Evolutionary conservation across 2,329 filamentous ascomycete species (phyloP).

Genomic region (Fusarium albidum): DNA sequence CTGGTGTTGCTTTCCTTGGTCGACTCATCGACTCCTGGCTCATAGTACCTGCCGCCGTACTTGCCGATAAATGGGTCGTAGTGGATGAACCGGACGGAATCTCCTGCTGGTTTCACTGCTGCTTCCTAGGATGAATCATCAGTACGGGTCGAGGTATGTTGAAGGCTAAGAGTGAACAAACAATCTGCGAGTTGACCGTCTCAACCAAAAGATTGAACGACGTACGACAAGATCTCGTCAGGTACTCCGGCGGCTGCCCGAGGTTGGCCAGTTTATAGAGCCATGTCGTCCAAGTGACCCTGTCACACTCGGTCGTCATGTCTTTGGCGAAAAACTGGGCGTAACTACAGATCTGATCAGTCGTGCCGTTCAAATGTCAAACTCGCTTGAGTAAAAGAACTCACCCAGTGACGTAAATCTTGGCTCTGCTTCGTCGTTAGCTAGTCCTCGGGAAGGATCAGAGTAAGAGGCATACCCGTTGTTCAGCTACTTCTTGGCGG

Average conservation of each 20-base stretch:
- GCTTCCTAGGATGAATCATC: not conserved
- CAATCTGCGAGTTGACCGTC: not conserved
- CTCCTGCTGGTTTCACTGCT: slow-evolving; percentile 6
- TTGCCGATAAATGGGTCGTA: slow-evolving; percentile 3
- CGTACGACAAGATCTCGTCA: not conserved
- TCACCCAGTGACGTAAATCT: slow-evolving; percentile 22
- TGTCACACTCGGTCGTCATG: slow-evolving; percentile 3
- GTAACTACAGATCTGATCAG: not conserved
- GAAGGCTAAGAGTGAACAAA: not conserved
- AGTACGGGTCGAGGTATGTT: not conserved
- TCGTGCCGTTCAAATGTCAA: too few species aligned
- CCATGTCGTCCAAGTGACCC: slow-evolving; percentile 21
- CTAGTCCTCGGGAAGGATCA: too few species aligned
- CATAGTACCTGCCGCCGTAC: slow-evolving; percentile 5
- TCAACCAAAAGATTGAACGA: not conserved
- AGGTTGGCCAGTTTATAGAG: too few species aligned
- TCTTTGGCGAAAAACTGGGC: slow-evolving; percentile 27
- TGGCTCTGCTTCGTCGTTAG: not conserved
- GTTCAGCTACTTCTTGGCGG: slow-evolving; percentile 4
- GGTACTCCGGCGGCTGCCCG: too few species aligned
- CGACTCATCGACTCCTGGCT: too few species aligned
- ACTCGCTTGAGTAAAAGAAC: too few species aligned
- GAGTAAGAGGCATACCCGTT: not conserved
- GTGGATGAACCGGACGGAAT: not conserved
- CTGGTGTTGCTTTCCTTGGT: too few species aligned